Evolutionary conservation across 139 green algal genomes (phyloP).

Genomic region (Auxenochlorella pyrenoidosa): DNA sequence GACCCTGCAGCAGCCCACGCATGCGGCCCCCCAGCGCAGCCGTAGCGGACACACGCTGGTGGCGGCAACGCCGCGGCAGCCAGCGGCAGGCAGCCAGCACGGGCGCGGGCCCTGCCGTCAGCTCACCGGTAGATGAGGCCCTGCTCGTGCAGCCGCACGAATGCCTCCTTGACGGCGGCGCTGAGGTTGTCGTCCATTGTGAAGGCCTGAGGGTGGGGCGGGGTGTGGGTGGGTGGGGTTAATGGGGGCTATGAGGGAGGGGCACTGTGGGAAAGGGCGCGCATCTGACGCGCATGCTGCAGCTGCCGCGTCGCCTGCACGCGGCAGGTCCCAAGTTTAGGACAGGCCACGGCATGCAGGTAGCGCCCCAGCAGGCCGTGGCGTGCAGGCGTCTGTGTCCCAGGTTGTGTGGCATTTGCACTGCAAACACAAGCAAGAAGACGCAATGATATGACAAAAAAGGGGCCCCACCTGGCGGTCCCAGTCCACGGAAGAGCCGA

Average conservation of each 20-base stretch:
- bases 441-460: neutral
- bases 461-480: conserved; percentile 40
- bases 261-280: neutral
- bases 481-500: conserved; percentile 95
- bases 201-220: conserved; percentile 69
- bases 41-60: too few relatives aligned
- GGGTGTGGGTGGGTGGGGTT: neutral
- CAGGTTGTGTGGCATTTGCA: too few relatives aligned
- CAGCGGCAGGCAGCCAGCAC: neutral
- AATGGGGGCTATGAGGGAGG: neutral
- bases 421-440: neutral
- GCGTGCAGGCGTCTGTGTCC: too few relatives aligned
- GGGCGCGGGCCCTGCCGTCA: neutral
- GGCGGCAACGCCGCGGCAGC: too few relatives aligned
- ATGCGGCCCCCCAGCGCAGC: too few relatives aligned
- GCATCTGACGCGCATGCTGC: too few relatives aligned
- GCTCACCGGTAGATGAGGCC: conserved; percentile 88
- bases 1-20: too few relatives aligned
- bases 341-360: too few relatives aligned
- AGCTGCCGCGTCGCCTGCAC: too few relatives aligned
- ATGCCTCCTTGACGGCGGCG: conserved; percentile 75
- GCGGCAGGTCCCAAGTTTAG: too few relatives aligned
- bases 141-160: conserved; percentile 75
- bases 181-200: conserved; percentile 95
- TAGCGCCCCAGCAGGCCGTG: too few relatives aligned